A percentile compares a stretch with the other conserved stretches of the same genome.
These are phyloP conservation scores for Hsuehochloa calcarea DNA, from an alignment of 176 grass and related monocot genomes.

Conservation along the genomic window DNA sequence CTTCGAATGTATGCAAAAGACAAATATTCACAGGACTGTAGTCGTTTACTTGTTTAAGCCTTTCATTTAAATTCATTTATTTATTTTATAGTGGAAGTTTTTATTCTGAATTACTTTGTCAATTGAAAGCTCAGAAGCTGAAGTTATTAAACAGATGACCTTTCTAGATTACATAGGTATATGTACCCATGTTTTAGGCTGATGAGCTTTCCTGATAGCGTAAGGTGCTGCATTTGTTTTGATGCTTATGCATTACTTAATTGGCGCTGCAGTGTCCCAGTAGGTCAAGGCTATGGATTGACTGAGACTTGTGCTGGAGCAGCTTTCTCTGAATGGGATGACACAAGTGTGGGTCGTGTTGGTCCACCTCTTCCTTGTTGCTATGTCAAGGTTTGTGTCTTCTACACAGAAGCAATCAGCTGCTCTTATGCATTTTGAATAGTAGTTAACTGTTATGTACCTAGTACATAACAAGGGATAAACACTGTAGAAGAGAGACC, in stretches of 20 bases:
- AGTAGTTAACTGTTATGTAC: not conserved
- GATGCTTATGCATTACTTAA: slow-evolving; percentile 17
- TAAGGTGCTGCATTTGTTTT: slow-evolving; percentile 13
- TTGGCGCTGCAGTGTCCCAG: slow-evolving; percentile 56
- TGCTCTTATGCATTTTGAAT: not conserved
- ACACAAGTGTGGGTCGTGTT: slow-evolving; percentile 66
- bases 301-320: slow-evolving; percentile 90
- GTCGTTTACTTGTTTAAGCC: no score
- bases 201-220: not conserved
- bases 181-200: not conserved
- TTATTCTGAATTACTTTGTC: not conserved
- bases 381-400: slow-evolving; percentile 68
- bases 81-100: not conserved
- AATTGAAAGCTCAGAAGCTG: not conserved
- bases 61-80: no score
- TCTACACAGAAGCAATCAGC: not conserved
- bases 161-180: not conserved
- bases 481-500: no score
- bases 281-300: slow-evolving; percentile 93
- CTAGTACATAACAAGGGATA: no score
- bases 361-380: slow-evolving; percentile 84
- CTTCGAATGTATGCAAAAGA: not conserved
- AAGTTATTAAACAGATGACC: not conserved
- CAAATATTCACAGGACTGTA: not conserved
- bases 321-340: slow-evolving; percentile 73